phyloP scores from a whole-genome alignment of 1,284 basidiomycete species.

The Calocybe gambosa region DNA sequence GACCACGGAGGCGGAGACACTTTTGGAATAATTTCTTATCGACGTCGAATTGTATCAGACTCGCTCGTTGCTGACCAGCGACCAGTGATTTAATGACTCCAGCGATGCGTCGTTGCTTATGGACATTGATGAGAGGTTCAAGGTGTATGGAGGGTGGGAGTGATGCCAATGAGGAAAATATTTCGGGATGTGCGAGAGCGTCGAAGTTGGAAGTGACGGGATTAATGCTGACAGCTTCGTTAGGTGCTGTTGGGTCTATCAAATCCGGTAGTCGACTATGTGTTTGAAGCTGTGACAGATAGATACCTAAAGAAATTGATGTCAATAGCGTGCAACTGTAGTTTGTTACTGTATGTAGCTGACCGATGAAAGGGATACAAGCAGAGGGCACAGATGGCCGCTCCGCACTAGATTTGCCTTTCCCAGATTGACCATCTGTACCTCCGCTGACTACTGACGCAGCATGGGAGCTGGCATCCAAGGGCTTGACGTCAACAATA shows the following conservation, averaged over 20 bases:
- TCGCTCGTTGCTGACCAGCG: conserved; percentile 75
- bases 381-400: conserved; percentile 37
- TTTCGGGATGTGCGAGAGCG: conserved; percentile 65
- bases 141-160: conserved; percentile 71
- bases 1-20: conserved; percentile 64
- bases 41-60: conserved; percentile 59
- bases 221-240: conserved; percentile 61
- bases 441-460: conserved; percentile 42
- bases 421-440: conserved; percentile 30
- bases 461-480: conserved; percentile 43
- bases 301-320: conserved; percentile 49
- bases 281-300: conserved; percentile 66
- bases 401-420: conserved; percentile 39
- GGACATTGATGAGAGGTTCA: conserved; percentile 83
- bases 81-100: conserved; percentile 72
- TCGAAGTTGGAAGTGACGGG: conserved; percentile 56
- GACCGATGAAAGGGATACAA: conserved; percentile 78
- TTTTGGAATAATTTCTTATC: conserved; percentile 71
- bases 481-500: conserved; percentile 58
- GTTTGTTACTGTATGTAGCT: not conserved
- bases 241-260: conserved; percentile 77
- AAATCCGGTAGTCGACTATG: conserved; percentile 70
- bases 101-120: conserved; percentile 80
- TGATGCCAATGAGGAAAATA: conserved; percentile 64
- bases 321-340: not conserved